Base-by-base conservation (phyloP, 176 grass and related monocot genomes). In the Bromus sterilis region DNA sequence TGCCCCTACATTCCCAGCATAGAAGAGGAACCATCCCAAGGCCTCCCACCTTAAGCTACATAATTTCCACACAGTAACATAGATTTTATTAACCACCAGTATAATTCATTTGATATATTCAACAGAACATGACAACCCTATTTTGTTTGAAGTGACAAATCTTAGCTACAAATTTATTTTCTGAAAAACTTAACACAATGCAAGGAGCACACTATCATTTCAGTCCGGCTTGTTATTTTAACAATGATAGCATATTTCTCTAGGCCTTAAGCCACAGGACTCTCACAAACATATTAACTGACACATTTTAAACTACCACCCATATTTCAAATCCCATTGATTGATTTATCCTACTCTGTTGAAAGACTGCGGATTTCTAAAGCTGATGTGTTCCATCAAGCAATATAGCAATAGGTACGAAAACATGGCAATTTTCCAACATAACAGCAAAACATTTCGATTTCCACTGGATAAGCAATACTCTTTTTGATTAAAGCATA, bases 11-110 rank as follows among this genome's bases (percentile, higher is more conserved):
- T 91, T 95, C 73, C 89, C 93, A 23, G 78, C 77, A 85, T 86
- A 99, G 87, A 89, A 96, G 37, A 99, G 84, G 44, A 86, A 92
- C 97, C 97, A 99, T 67, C 89, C 93, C 55, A 86, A 84, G 44
- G 69, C 85, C 74, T 99, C 97, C 79, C 97, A 94, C 25, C 71
- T 95, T 87, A 99, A 91, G 69, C 93, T 96, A 84, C 89, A 87
- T 40, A 78, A 37, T 46, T 77, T 51, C 24, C 24, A 46, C 43
- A 82, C 26, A 33, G 18, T 28, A 56, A 41, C 5, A 78, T 46
- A 67, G 8, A 24, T 49, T 72, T 66, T 14, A 74, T 82, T 23
- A 78, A 87, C 60, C 21, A 61, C 66, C 36, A 59, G 26, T 61
- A 24, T 21, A 57, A 44, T 43, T 51, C 53, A 74, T 37, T 83